Conservation (phyloP, 73 alveolate genomes). For the Tetrahymena elliotti region DNA sequence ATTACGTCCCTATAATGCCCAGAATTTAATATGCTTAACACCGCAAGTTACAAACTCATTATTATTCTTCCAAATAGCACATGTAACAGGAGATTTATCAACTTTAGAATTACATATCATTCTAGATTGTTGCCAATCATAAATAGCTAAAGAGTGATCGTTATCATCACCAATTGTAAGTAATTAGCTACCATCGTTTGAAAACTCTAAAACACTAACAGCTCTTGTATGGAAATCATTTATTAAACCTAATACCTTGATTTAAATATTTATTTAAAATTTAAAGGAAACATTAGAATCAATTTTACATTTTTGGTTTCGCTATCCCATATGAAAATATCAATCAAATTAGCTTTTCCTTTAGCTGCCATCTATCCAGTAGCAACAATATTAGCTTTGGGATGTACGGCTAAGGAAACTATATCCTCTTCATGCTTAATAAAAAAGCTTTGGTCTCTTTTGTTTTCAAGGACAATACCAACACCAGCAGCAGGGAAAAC, state of each 20-base stretch:
- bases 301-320: neutral
- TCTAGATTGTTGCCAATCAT: slow-evolving; percentile 40
- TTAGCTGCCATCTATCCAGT: slow-evolving; percentile 94
- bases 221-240: slow-evolving; percentile 39
- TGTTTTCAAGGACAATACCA: slow-evolving; percentile 73
- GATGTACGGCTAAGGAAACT: slow-evolving; percentile 85
- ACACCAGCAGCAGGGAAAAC: slow-evolving; percentile 90
- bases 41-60: slow-evolving; percentile 86
- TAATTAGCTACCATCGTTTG: slow-evolving; percentile 24
- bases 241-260: slow-evolving; percentile 1
- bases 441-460: slow-evolving; percentile 68
- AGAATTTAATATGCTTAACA: slow-evolving; percentile 77
- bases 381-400: slow-evolving; percentile 80
- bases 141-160: slow-evolving; percentile 42
- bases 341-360: slow-evolving; percentile 72
- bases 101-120: slow-evolving; percentile 72
- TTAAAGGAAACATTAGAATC: neutral
- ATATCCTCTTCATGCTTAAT: slow-evolving; percentile 90
- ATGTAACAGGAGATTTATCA: slow-evolving; percentile 70
- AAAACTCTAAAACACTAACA: slow-evolving; percentile 19
- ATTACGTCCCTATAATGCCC: slow-evolving; percentile 73
- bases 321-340: slow-evolving; percentile 82
- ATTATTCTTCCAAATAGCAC: slow-evolving; percentile 66
- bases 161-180: slow-evolving; percentile 23
- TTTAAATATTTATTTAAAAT: neutral